Evolutionary conservation across 2,329 filamentous ascomycete genomes (phyloP).

Genomic region (Claviceps fusiformis): DNA sequence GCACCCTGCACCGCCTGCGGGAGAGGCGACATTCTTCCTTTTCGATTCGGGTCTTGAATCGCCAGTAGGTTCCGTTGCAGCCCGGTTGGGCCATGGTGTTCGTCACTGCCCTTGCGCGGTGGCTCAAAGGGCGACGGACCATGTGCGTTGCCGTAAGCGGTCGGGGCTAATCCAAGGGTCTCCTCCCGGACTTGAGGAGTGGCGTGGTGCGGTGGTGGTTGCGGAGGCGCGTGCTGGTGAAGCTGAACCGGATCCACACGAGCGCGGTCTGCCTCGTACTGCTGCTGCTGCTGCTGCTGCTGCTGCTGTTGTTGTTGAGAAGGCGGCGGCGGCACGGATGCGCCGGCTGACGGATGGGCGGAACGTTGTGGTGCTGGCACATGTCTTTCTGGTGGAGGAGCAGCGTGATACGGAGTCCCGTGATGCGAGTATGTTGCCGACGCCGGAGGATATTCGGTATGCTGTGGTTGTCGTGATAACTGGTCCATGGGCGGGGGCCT

Average conservation of each 20-base stretch:
- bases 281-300: constrained; percentile 10
- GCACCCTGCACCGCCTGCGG: constrained; percentile 91
- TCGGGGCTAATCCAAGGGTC: constrained; percentile 33
- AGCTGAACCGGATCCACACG: constrained; percentile 27
- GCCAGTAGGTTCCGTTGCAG: constrained; percentile 54
- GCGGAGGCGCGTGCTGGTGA: constrained; percentile 22
- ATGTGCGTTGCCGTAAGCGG: constrained; percentile 33
- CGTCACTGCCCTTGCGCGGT: constrained; percentile 25
- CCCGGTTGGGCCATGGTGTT: constrained; percentile 21
- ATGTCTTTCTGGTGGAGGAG: constrained; percentile 21
- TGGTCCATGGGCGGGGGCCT: constrained; percentile 23
- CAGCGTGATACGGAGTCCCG: constrained; percentile 16
- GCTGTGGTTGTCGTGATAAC: constrained; percentile 20
- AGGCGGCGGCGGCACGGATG: constrained; percentile 15
- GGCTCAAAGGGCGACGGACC: constrained; percentile 26
- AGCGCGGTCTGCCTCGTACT: constrained; percentile 38
- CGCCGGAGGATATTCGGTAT: constrained; percentile 34
- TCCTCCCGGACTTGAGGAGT: constrained; percentile 33
- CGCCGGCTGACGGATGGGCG: constrained; percentile 16
- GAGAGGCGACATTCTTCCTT: constrained; percentile 72
- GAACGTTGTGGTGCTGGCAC: constrained; percentile 25
- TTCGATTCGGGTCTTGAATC: constrained; percentile 67
- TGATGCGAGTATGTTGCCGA: constrained; percentile 24
- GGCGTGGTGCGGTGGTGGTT: constrained; percentile 19
- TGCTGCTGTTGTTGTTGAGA: too few species aligned